Base-by-base conservation (phyloP, 164 flowering plant genomes). In the Litsea cubeba region DNA sequence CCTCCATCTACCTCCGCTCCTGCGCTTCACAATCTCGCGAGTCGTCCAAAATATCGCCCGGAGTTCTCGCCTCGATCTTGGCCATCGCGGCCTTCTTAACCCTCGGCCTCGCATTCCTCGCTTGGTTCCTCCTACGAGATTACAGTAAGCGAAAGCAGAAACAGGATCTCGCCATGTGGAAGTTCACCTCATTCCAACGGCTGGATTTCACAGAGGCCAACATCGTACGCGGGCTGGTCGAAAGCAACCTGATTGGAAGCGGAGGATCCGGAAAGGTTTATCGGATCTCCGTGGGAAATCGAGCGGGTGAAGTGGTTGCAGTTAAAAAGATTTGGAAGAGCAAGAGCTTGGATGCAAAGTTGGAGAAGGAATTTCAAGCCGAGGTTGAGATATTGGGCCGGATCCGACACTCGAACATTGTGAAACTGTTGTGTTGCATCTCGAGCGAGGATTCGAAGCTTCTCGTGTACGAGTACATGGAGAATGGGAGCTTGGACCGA, bases 241-340 rank as follows among this genome's bases (percentile, higher is more conserved):
- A 85, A 4, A 62, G 66, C 40, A 86, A 86, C 67, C 4, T 79
- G 75, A 84, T 89, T 3, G 91, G 88, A 17, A 79, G 86, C 35
- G 97, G 97, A 5, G 93, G 95, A 0, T 89, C 91, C 12, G 97
- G 97, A 62, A 76, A 82, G 62, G 92, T 92, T 3, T 89, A 86
- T 74, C 81, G 82, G 0, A 83, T 85, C 10, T 50, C 75, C 15
- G 23, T 83, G 11, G 70, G 74, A 7, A 76, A 74, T 69, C 71
- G 68, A 12, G 62, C 79, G 0, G 80, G 78, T 0, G 76, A 79
- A 5, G 62, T 60, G 22, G 87, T 92, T n/a, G 95, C 95, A 1
- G 97, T 90, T 10, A 92, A 92, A 72, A 86, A 70, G 84, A 88
- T 93, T 0, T 82, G 85, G 80, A 84, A 72, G 58, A 71, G 62